Evolutionary conservation across 345 rosid genomes (phyloP).

Genomic region (Carallia pectinifolia): DNA sequence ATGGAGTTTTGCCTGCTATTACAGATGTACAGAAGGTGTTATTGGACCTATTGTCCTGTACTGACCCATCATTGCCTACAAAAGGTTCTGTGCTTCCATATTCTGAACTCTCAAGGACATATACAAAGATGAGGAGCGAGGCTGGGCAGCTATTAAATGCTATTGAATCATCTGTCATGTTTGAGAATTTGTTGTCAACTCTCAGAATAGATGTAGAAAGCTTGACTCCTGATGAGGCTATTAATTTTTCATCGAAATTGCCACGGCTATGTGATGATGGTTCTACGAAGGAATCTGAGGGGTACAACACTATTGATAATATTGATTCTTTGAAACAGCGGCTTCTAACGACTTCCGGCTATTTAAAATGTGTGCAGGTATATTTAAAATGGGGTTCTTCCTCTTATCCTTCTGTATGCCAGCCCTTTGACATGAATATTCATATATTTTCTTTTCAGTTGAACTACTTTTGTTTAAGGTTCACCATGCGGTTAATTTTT

Average conservation of each 20-base stretch:
- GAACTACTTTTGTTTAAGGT: neutral
- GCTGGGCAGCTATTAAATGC: slow-evolving; percentile 63
- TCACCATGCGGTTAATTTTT: neutral
- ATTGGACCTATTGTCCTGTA: slow-evolving; percentile 75
- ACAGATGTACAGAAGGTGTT: slow-evolving; percentile 71
- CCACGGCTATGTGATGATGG: slow-evolving; percentile 37
- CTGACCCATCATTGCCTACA: slow-evolving; percentile 88
- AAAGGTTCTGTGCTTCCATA: slow-evolving; percentile 78
- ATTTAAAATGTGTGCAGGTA: slow-evolving; percentile 96
- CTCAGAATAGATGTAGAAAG: slow-evolving; percentile 53
- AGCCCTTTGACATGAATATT: neutral
- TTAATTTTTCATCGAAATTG: slow-evolving; percentile 65
- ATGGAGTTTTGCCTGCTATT: slow-evolving; percentile 43
- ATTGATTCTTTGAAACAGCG: slow-evolving; percentile 81
- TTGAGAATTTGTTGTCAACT: slow-evolving; percentile 44
- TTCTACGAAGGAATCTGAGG: slow-evolving; percentile 45
- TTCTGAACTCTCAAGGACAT: slow-evolving; percentile 91
- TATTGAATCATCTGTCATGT: slow-evolving; percentile 56
- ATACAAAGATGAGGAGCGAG: slow-evolving; percentile 85
- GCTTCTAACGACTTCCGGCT: slow-evolving; percentile 80
- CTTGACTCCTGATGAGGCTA: slow-evolving; percentile 74
- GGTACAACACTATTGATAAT: slow-evolving; percentile 57
- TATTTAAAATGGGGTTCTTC: slow-evolving; percentile 6
- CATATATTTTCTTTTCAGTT: neutral
- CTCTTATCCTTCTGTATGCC: slow-evolving; percentile 10